Base-by-base conservation (phyloP, 1,139 yeast genomes). In the Yamadazyma songkhlaensis region DNA sequence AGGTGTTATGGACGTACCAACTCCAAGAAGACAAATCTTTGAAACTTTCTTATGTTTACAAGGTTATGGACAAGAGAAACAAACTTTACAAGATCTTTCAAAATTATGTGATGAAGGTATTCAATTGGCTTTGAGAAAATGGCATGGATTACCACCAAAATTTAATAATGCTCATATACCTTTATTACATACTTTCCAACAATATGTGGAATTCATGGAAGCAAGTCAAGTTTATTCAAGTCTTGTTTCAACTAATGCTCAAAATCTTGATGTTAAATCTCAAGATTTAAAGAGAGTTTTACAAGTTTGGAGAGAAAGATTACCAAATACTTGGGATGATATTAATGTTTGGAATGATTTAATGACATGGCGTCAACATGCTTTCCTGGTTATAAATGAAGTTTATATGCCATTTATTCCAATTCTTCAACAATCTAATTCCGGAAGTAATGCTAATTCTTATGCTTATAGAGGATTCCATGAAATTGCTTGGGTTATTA, bases 401-500 rank as follows among this genome's bases (percentile, higher is more conserved):
- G 95, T 87, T 1, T 92, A 92, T 60, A 76, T 90, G 74, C 98
- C 98, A 24, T 74, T 94, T 51, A 85, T 90, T 43, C 96, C 96
- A 2, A 81, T 87, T 2, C 62, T 88, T 37, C 96, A 85, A 50
- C 94, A 84, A 51, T 74, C 83, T 3, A 81, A 79, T 46, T 77
- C 83, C 21, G 83, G 80, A 38, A 76, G 78, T 12, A 85, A 84
- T 54, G 86, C 89, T 10, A 87, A 86, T 49, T 88, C 97, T 1
- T 89, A 88, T 55, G 97, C 96, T 1, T 94, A 89, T 60, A 75
- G 98, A 46, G 99, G 99, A 2, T 94, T 87, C 64, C 99, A 94
- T 59, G 99, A 94, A 62, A 89, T 92, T 57, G 98, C 98, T 1
- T 94, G 98, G 97, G 96, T 94, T 9, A 92, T 94, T 53, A 94